Evolutionary conservation across 208 protist genomes (phyloP).

Genomic region (Crithidia brevicula): DNA sequence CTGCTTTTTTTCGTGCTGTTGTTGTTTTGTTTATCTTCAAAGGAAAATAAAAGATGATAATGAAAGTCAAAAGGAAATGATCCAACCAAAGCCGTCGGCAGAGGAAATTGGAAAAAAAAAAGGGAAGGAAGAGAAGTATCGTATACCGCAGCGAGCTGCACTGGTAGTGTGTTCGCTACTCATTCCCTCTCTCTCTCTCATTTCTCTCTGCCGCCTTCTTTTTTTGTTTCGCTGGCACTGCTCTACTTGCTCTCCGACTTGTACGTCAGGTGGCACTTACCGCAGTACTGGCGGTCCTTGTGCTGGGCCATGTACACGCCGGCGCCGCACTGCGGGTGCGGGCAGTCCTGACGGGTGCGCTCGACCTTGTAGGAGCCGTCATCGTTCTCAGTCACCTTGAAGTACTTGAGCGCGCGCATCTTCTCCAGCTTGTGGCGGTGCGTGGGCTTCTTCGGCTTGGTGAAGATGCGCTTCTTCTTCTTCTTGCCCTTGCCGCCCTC

Average conservation of each 20-base stretch:
- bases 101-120: background rate
- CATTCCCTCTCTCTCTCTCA: background rate
- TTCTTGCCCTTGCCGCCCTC: constrained; percentile 97
- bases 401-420: constrained; percentile 99
- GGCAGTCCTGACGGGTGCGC: constrained; percentile 96
- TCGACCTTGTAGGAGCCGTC: constrained; percentile 97
- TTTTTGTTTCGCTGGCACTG: background rate
- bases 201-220: background rate
- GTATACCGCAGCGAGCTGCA: no score
- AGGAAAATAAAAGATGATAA: background rate
- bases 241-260: constrained; percentile 62
- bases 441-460: constrained; percentile 99
- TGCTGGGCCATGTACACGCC: constrained; percentile 99
- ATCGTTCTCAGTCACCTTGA: constrained; percentile 98
- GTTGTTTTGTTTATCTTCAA: background rate
- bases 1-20: background rate
- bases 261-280: constrained; percentile 99
- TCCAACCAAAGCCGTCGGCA: background rate
- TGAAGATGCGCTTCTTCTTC: constrained; percentile 99
- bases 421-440: constrained; percentile 99
- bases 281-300: constrained; percentile 99
- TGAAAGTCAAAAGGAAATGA: constrained; percentile 21
- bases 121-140: background rate
- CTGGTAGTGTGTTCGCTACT: no score
- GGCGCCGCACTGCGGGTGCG: constrained; percentile 94